Conservation (phyloP, 1,139 yeast genomes). For the Taiozyma sp. region DNA sequence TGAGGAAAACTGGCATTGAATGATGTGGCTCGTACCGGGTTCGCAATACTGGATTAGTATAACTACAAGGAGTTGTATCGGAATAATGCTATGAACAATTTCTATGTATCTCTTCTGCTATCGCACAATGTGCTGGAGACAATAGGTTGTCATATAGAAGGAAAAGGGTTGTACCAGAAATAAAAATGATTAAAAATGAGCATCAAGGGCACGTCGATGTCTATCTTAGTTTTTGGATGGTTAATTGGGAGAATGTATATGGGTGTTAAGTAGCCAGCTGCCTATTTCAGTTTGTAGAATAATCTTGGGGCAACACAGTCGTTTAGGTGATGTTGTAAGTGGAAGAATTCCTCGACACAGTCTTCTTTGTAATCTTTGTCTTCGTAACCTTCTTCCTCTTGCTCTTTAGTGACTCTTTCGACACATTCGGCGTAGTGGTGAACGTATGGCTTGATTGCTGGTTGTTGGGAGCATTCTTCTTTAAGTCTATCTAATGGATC, state of each 20-base stretch:
- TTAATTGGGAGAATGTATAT: background rate
- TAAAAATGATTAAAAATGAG: background rate
- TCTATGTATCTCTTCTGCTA: background rate
- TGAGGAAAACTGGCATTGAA: background rate
- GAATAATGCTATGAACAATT: background rate
- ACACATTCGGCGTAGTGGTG: constrained; percentile 90
- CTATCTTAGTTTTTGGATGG: background rate
- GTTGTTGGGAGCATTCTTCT: constrained; percentile 56
- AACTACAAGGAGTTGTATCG: background rate
- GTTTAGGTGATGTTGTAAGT: constrained; percentile 80
- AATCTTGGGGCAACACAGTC: constrained; percentile 85
- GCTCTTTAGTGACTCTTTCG: constrained; percentile 80
- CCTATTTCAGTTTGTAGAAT: constrained; percentile 70
- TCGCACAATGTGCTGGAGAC: background rate
- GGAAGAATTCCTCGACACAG: constrained; percentile 93
- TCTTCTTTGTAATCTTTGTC: constrained; percentile 76
- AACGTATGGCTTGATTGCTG: constrained; percentile 60
- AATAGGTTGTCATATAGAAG: background rate
- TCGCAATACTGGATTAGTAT: background rate
- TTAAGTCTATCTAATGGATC: constrained; percentile 60
- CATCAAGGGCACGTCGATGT: background rate
- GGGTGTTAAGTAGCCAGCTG: background rate
- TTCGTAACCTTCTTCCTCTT: constrained; percentile 72
- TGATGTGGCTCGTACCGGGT: background rate
- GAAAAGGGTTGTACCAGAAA: background rate